A percentile compares a stretch with the other conserved stretches of the same genome.
Evolutionary conservation across 2,329 filamentous ascomycete genomes (phyloP).

Genomic region (Tolypocladium inflatum): DNA sequence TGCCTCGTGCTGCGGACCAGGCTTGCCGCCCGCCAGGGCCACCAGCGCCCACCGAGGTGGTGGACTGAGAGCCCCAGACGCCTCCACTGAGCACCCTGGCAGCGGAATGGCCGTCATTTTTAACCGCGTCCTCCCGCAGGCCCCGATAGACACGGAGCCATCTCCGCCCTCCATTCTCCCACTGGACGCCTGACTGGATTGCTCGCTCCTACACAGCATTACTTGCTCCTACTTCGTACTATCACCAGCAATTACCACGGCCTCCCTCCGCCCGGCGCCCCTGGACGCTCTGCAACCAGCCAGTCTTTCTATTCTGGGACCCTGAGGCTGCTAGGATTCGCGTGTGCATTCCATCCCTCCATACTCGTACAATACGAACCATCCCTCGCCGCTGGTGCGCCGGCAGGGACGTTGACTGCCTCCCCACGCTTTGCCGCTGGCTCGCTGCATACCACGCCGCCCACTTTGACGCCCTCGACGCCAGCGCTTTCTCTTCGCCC

Average conservation of each 20-base stretch:
- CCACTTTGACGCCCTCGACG: background rate
- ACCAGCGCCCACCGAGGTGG: background rate
- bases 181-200: background rate
- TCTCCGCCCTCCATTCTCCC: background rate
- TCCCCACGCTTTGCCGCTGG: conserved; percentile 1
- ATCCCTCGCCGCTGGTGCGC: background rate
- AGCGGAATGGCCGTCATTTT: conserved; percentile 9
- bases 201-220: background rate
- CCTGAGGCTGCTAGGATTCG: background rate
- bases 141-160: background rate
- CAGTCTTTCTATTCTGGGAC: background rate
- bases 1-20: background rate
- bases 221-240: background rate
- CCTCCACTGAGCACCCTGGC: background rate
- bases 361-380: background rate
- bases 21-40: background rate
- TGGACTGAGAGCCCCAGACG: background rate
- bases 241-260: background rate
- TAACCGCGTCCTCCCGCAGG: conserved; percentile 7
- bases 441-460: background rate
- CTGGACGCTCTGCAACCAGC: background rate
- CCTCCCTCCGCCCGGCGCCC: background rate
- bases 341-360: background rate
- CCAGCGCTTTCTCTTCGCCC: background rate
- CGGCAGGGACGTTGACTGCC: background rate